Percentiles rank a stretch among this genome's conserved stretches.
Evolutionary conservation across 306 rosid genomes (phyloP).

Genomic region (Pyrus bretschneideri): DNA sequence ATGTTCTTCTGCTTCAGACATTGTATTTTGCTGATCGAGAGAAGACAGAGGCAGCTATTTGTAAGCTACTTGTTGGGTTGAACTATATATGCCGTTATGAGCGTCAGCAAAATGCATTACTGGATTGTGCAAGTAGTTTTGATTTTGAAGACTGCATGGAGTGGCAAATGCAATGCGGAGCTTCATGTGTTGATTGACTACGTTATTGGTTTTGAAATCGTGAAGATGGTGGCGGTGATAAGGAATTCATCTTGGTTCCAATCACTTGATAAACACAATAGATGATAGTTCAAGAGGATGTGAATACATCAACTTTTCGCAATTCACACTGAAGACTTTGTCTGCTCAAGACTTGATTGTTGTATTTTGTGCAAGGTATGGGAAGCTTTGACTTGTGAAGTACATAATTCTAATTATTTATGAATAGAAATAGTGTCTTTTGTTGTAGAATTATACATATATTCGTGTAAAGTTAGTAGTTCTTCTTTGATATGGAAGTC

Average conservation of each 20-base stretch:
- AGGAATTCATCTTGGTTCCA: slow-evolving; percentile 29
- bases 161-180: slow-evolving; percentile 72
- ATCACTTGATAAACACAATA: slow-evolving; percentile 16
- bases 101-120: slow-evolving; percentile 84
- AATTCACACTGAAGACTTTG: slow-evolving; percentile 27
- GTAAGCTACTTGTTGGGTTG: slow-evolving; percentile 81
- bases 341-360: slow-evolving; percentile 26
- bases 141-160: slow-evolving; percentile 85
- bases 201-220: slow-evolving; percentile 23
- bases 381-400: slow-evolving; percentile 24
- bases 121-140: slow-evolving; percentile 86
- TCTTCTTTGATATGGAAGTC: not conserved
- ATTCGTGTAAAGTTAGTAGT: not conserved
- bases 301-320: slow-evolving; percentile 37
- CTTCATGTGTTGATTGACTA: slow-evolving; percentile 47
- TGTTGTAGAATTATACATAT: slow-evolving; percentile 23
- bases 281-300: slow-evolving; percentile 22
- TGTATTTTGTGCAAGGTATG: slow-evolving; percentile 35
- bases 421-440: slow-evolving; percentile 9
- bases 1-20: slow-evolving; percentile 81
- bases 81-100: slow-evolving; percentile 93
- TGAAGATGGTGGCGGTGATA: slow-evolving; percentile 11
- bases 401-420: slow-evolving; percentile 24
- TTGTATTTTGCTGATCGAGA: slow-evolving; percentile 71
- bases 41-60: slow-evolving; percentile 77